Evolutionary conservation across 2,329 filamentous ascomycete species (phyloP).

Genomic region (Alternaria sp.): DNA sequence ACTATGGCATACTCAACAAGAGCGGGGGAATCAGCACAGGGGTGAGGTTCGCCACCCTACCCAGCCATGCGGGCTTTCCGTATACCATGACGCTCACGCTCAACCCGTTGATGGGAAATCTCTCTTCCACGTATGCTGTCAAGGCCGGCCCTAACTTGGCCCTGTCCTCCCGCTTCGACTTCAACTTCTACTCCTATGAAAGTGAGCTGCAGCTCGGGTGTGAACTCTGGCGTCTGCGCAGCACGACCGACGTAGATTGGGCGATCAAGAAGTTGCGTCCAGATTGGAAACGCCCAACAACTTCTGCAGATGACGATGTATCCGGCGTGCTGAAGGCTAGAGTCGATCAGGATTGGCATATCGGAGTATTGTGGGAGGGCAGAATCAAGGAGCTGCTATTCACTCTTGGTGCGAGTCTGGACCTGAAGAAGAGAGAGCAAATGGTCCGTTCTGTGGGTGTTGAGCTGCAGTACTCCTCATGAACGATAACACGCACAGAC

Average conservation of each 20-base stretch:
- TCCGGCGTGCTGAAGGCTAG: slow-evolving; percentile 89
- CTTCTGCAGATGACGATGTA: slow-evolving; percentile 66
- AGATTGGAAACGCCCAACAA: slow-evolving; percentile 47
- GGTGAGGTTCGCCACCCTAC: slow-evolving; percentile 85
- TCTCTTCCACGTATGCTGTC: slow-evolving; percentile 90
- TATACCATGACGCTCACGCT: slow-evolving; percentile 92
- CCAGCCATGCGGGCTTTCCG: slow-evolving; percentile 80
- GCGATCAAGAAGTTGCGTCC: slow-evolving; percentile 51
- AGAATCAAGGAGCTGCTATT: slow-evolving; percentile 91
- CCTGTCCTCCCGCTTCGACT: slow-evolving; percentile 89
- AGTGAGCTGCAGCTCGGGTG: slow-evolving; percentile 90
- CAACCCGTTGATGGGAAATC: slow-evolving; percentile 92
- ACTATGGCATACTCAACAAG: slow-evolving; percentile 95
- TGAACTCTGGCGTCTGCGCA: slow-evolving; percentile 81
- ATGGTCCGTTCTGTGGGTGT: slow-evolving; percentile 78
- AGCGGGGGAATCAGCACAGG: slow-evolving; percentile 90
- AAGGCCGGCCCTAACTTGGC: slow-evolving; percentile 82
- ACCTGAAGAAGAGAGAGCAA: slow-evolving; percentile 76
- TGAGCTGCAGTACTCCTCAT: slow-evolving; percentile 84
- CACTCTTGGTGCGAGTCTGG: slow-evolving; percentile 85
- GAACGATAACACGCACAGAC: slow-evolving; percentile 45
- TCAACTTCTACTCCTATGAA: slow-evolving; percentile 98
- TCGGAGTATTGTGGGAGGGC: slow-evolving; percentile 91
- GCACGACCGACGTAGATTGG: slow-evolving; percentile 51
- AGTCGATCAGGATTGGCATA: slow-evolving; percentile 84